Percentiles rank a stretch among this genome's conserved stretches.
These are phyloP conservation scores for Penicillium pancosmium DNA, from an alignment of 495 filamentous ascomycete genomes.

Conservation along the genomic window DNA sequence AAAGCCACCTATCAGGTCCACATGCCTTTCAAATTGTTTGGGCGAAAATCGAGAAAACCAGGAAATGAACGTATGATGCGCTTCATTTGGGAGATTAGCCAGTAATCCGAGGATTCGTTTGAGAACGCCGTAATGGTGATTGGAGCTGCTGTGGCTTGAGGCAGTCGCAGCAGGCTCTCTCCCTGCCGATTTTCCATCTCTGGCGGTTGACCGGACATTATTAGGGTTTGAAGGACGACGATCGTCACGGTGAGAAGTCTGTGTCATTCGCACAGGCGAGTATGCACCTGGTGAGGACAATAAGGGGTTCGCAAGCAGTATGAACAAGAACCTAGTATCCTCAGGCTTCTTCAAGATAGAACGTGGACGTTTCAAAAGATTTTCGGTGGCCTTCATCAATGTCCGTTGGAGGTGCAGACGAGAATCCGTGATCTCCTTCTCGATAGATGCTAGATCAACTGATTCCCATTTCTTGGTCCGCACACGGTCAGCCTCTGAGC, in stretches of 20 bases:
- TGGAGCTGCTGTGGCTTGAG: slow-evolving; percentile 40
- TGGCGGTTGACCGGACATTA: slow-evolving; percentile 18
- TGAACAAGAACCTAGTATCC: slow-evolving; percentile 79
- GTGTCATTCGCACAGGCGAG: slow-evolving; percentile 2
- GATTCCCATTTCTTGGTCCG: slow-evolving; percentile 33
- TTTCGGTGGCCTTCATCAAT: slow-evolving; percentile 82
- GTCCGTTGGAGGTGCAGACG: slow-evolving; percentile 67
- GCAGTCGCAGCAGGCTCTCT: slow-evolving; percentile 19
- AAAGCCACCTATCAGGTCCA: slow-evolving; percentile 78
- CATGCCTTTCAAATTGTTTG: slow-evolving; percentile 66
- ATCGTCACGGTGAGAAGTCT: slow-evolving; percentile 21
- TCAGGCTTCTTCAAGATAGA: slow-evolving; percentile 67
- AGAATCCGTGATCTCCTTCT: slow-evolving; percentile 64
- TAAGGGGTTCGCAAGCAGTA: slow-evolving; percentile 81
- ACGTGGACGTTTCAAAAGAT: slow-evolving; percentile 81
- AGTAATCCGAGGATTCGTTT: slow-evolving; percentile 84
- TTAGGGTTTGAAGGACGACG: slow-evolving; percentile 35
- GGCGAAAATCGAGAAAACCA: slow-evolving; percentile 81
- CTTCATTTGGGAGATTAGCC: slow-evolving; percentile 72
- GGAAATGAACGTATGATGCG: slow-evolving; percentile 79
- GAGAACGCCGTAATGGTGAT: slow-evolving; percentile 77
- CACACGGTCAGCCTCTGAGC: slow-evolving; percentile 31
- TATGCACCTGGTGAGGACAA: slow-evolving; percentile 48
- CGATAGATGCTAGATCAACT: slow-evolving; percentile 50
- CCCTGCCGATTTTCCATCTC: slow-evolving; percentile 24